Percentiles rank a stretch among this genome's conserved stretches.
phyloP scores from a whole-genome alignment of 2,329 filamentous ascomycete genomes.

The Cyphellophora europaea region DNA sequence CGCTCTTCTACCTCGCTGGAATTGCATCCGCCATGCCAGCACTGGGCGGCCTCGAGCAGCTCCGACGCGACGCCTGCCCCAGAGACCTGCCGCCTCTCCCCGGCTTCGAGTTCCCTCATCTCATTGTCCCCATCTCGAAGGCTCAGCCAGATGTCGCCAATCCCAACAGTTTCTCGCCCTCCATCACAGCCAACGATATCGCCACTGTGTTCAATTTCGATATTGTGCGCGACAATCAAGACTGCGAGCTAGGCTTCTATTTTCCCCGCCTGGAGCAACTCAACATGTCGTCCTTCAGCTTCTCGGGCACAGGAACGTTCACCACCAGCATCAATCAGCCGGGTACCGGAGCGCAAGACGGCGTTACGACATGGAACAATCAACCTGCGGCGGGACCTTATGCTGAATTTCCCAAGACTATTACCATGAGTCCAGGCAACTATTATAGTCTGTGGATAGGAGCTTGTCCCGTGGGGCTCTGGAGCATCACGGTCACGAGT shows the following conservation, averaged over 20 bases:
- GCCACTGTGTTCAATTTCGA: constrained; percentile 63
- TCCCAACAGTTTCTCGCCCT: constrained; percentile 45
- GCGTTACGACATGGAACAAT: constrained; percentile 45
- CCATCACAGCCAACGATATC: constrained; percentile 22
- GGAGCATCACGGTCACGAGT: too few species aligned
- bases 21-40: too few species aligned
- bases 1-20: too few species aligned
- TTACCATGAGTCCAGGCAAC: too few species aligned
- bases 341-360: constrained; percentile 28
- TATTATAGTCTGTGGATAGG: too few species aligned
- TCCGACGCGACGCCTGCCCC: too few species aligned
- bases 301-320: constrained; percentile 44
- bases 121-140: constrained; percentile 52
- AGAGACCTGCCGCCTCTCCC: constrained; percentile 29
- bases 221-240: constrained; percentile 47
- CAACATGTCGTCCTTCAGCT: constrained; percentile 47
- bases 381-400: constrained; percentile 32
- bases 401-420: constrained; percentile 29
- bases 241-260: constrained; percentile 55
- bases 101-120: constrained; percentile 48
- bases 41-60: too few species aligned
- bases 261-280: constrained; percentile 49
- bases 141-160: constrained; percentile 40
- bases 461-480: too few species aligned
- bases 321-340: constrained; percentile 39